A percentile compares a stretch with the other conserved stretches of the same genome.
These are phyloP conservation scores for Plasmodium chabaudi DNA, from an alignment of 169 alveolate genomes.

Conservation along the genomic window DNA sequence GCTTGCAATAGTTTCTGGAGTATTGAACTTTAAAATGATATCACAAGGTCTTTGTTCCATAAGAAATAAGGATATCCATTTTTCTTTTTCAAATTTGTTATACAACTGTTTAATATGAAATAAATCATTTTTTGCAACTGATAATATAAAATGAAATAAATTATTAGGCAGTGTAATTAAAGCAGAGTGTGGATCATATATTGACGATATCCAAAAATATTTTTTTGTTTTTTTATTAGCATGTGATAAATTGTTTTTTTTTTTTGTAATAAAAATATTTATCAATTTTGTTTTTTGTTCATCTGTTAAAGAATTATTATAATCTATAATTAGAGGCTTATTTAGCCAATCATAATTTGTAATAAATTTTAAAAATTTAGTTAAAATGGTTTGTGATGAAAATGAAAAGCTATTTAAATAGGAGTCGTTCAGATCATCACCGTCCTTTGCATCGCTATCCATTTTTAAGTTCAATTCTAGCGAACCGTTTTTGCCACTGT, in stretches of 20 bases:
- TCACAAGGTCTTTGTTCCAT: constrained; percentile 22
- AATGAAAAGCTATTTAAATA: constrained; percentile 32
- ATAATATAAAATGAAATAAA: constrained; percentile 7
- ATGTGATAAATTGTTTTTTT: not conserved
- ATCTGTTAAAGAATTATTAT: constrained; percentile 26
- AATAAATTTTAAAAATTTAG: constrained; percentile 22
- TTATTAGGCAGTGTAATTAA: constrained; percentile 30
- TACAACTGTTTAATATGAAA: constrained; percentile 1
- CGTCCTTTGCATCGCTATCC: too few species aligned
- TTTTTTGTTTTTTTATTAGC: not conserved
- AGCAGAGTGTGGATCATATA: constrained; percentile 38
- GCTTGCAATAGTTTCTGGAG: not conserved
- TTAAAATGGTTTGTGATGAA: constrained; percentile 30
- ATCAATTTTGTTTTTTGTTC: constrained; percentile 31
- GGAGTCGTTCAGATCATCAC: not conserved
- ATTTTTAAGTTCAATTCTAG: not conserved
- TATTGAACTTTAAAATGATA: constrained; percentile 13
- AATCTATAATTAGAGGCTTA: constrained; percentile 32
- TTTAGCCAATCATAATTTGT: constrained; percentile 32
- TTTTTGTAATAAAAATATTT: constrained; percentile 22
- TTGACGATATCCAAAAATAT: constrained; percentile 45
- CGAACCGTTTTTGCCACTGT: not conserved
- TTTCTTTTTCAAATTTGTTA: constrained; percentile 21
- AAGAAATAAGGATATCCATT: constrained; percentile 38
- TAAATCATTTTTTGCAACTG: constrained; percentile 14